Base-by-base conservation (phyloP, 2,329 filamentous ascomycete genomes). In the Massarina eburnea region DNA sequence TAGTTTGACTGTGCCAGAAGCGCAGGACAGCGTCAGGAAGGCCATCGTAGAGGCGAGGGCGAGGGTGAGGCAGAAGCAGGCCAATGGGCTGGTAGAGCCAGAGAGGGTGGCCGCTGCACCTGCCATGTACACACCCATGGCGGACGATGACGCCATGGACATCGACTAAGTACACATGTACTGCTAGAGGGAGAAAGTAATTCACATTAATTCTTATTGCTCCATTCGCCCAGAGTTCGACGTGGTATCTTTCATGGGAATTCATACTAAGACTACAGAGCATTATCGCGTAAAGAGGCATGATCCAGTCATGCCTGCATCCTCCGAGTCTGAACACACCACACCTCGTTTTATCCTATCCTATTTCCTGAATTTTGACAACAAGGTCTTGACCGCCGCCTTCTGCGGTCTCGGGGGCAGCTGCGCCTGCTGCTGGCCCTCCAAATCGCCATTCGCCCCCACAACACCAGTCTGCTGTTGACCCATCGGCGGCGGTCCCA, bases 1-100 rank as follows among this genome's bases (percentile, higher is more conserved):
- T 38, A 91, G 89, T 14, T 70, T 96, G 54, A 86, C 83, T 0
- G 80, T 95, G 17, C 84, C 90, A 1, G 80, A 84, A 64, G 79
- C 86, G 22, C 86, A 92, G 66, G 76, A 76, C 50, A 86, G 81
- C 51, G 89, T 96, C 51, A 80, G 90, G 48, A 89, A 85, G 68
- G 89, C 89, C 8, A 91, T 96, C 54, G 76, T 92, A 41, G 91
- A 96, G 67, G 83, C 88, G 2, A 80, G 90, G 41, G 81, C 80
- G 37, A 79, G 90, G 43, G 77, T 83, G 26, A 76, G 88, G 42
- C 82, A 88, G 55, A 76, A 72, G 65, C 81, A 83, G 61, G 74
- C 34, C 7, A 57, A 49, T 71, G 48, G 64, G 63, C 42, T 52
- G 2, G 41, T 27, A 8, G 73, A 75, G 59, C 60, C 62, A 42